A percentile compares a stretch with the other conserved stretches of the same genome.
Evolutionary conservation across 139 green algal species (phyloP).

Genomic region (Mychonastes homosphaera): DNA sequence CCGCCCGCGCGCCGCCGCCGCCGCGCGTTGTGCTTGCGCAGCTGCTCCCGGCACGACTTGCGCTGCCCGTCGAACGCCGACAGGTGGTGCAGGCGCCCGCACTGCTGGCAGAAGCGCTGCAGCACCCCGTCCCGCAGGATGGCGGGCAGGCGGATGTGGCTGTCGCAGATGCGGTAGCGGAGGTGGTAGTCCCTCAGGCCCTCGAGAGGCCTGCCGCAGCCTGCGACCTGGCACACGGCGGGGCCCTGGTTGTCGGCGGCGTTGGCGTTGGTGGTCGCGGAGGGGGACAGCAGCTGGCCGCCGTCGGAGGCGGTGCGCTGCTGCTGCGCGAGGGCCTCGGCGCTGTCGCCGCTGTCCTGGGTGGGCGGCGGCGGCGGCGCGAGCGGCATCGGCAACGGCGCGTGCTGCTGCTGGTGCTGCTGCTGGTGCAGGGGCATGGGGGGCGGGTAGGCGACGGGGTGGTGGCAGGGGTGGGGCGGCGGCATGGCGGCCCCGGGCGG

Average conservation of each 20-base stretch:
- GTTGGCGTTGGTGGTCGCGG: neutral
- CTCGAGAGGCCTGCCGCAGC: conserved; percentile 45
- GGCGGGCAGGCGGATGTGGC: conserved; percentile 55
- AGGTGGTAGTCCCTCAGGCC: conserved; percentile 76
- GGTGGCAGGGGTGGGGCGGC: too few species aligned
- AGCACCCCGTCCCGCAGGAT: conserved; percentile 55
- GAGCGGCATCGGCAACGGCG: conserved; percentile 1
- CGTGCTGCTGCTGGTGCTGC: conserved; percentile 9
- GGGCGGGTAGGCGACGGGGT: too few species aligned
- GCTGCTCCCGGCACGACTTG: conserved; percentile 66
- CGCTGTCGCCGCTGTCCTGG: neutral
- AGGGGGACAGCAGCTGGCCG: neutral
- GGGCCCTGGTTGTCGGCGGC: neutral
- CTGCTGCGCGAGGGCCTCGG: neutral
- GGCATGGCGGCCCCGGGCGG: too few species aligned
- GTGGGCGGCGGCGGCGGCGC: conserved; percentile 7
- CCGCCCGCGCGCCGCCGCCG: conserved; percentile 25
- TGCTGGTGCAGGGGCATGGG: conserved; percentile 9
- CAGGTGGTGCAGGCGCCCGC: conserved; percentile 79
- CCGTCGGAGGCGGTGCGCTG: neutral
- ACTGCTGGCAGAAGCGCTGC: conserved; percentile 87
- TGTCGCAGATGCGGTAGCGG: conserved; percentile 71
- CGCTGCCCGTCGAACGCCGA: conserved; percentile 75
- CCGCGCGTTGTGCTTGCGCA: conserved; percentile 61
- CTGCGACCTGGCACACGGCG: conserved; percentile 42